Conservation (phyloP, 345 rosid genomes). For the Gossypium australe region DNA sequence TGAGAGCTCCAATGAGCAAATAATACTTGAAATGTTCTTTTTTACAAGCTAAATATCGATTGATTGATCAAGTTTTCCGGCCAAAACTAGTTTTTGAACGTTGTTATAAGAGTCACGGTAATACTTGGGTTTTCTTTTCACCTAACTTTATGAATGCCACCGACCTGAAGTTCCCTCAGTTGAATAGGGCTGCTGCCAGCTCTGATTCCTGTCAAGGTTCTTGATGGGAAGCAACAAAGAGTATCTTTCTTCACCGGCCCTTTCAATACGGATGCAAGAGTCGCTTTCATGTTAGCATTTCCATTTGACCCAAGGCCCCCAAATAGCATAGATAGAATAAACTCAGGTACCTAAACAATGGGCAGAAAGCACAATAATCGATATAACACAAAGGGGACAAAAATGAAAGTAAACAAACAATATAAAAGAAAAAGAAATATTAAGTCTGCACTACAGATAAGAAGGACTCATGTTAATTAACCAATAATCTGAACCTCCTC, state of each 20-base stretch:
- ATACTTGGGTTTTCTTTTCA: not conserved
- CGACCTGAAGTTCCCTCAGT: too few species aligned
- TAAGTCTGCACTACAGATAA: not conserved
- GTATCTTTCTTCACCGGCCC: not conserved
- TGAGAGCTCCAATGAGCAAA: not conserved
- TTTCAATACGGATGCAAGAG: not conserved
- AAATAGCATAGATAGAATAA: not conserved
- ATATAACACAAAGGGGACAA: not conserved
- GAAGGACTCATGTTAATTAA: not conserved
- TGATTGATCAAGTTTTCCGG: not conserved
- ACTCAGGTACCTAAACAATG: not conserved
- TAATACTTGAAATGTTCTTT: not conserved
- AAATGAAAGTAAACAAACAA: not conserved
- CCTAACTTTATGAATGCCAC: too few species aligned
- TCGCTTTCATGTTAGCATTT: not conserved
- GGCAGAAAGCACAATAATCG: not conserved
- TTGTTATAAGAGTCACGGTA: not conserved
- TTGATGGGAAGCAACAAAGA: not conserved
- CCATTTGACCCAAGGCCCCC: not conserved
- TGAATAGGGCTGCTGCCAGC: not conserved
- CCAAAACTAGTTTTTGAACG: not conserved
- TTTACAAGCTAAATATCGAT: not conserved
- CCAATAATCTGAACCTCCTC: not conserved
- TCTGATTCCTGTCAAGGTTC: not conserved
- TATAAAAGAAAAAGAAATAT: not conserved